Evolutionary conservation across 768 basidiomycete genomes (phyloP).

Genomic region (Filobasidium floriforme): DNA sequence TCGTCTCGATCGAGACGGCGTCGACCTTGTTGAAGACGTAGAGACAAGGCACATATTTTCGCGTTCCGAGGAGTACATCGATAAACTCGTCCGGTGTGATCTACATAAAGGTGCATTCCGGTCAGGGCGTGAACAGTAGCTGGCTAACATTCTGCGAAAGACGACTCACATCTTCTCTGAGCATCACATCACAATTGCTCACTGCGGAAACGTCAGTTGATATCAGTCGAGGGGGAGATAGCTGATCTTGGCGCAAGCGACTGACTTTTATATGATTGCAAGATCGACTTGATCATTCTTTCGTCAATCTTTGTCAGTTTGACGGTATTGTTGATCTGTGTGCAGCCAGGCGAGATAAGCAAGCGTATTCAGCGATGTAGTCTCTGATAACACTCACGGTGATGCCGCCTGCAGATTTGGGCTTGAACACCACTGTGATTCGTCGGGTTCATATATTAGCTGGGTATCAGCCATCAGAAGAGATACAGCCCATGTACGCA

Average conservation of each 20-base stretch:
- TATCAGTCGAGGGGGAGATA: not conserved
- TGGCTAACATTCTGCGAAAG: no score
- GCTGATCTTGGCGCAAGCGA: not conserved
- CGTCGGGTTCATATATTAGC: not conserved
- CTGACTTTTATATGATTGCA: constrained; percentile 78
- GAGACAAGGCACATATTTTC: constrained; percentile 91
- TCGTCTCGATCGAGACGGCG: constrained; percentile 48
- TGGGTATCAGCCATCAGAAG: not conserved
- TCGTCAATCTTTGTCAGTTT: constrained; percentile 92
- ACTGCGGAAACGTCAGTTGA: constrained; percentile 29
- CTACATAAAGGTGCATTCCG: constrained; percentile 48
- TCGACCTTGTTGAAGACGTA: constrained; percentile 97
- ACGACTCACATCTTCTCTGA: constrained; percentile 78
- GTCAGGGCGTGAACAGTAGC: no score
- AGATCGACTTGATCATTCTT: constrained; percentile 82
- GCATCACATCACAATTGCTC: constrained; percentile 83
- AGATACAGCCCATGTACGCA: constrained; percentile 12
- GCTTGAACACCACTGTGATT: constrained; percentile 74
- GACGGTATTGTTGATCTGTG: constrained; percentile 64
- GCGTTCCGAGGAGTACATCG: constrained; percentile 90
- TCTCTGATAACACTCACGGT: not conserved
- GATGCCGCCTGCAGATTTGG: constrained; percentile 74
- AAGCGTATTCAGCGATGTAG: constrained; percentile 59
- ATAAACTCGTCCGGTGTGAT: constrained; percentile 95
- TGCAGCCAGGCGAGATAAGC: not conserved